These are phyloP conservation scores for Talaromyces sp. DNA, from an alignment of 2,329 filamentous ascomycete species.

Conservation along the genomic window DNA sequence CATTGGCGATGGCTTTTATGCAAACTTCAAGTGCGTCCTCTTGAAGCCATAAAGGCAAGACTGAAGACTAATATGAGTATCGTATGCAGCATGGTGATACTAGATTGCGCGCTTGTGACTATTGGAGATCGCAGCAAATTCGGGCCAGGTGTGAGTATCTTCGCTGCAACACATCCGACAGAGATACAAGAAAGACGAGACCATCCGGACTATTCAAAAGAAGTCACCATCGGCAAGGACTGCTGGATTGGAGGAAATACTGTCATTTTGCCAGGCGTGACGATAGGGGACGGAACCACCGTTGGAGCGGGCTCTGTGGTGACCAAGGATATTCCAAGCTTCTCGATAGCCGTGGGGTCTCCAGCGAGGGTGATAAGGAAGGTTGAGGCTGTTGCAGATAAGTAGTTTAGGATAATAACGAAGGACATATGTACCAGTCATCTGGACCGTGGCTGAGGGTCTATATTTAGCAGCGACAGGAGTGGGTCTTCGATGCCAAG, in stretches of 20 bases:
- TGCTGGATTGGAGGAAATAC: slow-evolving; percentile 43
- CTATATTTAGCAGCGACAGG: not conserved
- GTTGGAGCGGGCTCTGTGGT: slow-evolving; percentile 29
- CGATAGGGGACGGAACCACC: slow-evolving; percentile 31
- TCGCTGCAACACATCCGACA: slow-evolving; percentile 45
- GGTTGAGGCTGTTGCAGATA: not conserved
- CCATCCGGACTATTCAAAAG: slow-evolving; percentile 40
- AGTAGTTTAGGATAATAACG: too few species aligned
- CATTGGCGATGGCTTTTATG: slow-evolving; percentile 14
- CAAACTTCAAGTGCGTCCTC: slow-evolving; percentile 14
- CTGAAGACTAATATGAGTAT: slow-evolving; percentile 11
- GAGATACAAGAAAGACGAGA: slow-evolving; percentile 40
- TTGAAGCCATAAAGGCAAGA: not conserved
- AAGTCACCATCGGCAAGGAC: slow-evolving; percentile 39
- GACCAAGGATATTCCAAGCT: slow-evolving; percentile 18
- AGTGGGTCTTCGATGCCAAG: not conserved
- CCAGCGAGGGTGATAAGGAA: slow-evolving; percentile 9
- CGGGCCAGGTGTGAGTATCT: slow-evolving; percentile 46
- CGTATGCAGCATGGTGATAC: slow-evolving; percentile 50
- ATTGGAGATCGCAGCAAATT: slow-evolving; percentile 47
- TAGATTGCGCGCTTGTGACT: slow-evolving; percentile 46
- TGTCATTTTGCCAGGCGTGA: slow-evolving; percentile 32
- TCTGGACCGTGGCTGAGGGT: not conserved
- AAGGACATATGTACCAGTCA: too few species aligned
- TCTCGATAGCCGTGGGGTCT: slow-evolving; percentile 5